A percentile compares a stretch with the other conserved stretches of the same genome.
Conservation (phyloP, 192 early-diverging fungal genomes). For the Rhizoclosmatium sp. region DNA sequence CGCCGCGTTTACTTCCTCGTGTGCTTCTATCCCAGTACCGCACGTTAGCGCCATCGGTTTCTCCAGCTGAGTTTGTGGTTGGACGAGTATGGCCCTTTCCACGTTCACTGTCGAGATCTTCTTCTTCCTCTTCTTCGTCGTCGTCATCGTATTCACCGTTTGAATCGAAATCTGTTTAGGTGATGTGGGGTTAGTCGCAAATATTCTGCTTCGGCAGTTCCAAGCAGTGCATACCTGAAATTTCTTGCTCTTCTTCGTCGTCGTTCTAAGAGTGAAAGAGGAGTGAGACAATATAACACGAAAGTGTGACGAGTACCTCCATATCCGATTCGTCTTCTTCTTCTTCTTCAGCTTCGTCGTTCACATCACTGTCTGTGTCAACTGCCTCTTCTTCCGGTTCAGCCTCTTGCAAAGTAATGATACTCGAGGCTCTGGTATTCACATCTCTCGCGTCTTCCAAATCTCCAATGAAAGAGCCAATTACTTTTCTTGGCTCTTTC, state of each 20-base stretch:
- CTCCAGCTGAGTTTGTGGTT: not conserved
- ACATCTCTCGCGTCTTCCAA: too few species aligned
- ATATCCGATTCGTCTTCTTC: constrained; percentile 8
- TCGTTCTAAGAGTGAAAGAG: constrained; percentile 10
- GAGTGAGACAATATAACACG: not conserved
- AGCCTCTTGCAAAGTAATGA: not conserved
- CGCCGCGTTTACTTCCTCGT: not conserved
- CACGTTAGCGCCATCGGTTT: not conserved
- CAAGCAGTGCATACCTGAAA: not conserved
- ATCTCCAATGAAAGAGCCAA: too few species aligned
- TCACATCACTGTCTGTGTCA: not conserved
- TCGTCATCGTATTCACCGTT: constrained; percentile 33
- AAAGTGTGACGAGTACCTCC: not conserved
- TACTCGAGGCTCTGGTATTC: not conserved
- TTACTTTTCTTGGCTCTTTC: too few species aligned
- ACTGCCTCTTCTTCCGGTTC: constrained; percentile 3
- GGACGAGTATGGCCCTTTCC: not conserved
- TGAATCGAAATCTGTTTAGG: constrained; percentile 26
- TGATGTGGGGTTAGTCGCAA: not conserved
- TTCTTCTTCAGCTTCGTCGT: constrained; percentile 9
- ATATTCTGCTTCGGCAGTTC: too few species aligned
- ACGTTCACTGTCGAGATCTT: not conserved
- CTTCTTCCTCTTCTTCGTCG: constrained; percentile 5
- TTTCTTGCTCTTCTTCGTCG: constrained; percentile 38
- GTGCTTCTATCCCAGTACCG: not conserved